These are phyloP conservation scores for Mortierella sp. DNA, from an alignment of 371 early-diverging fungal species.

Conservation along the genomic window DNA sequence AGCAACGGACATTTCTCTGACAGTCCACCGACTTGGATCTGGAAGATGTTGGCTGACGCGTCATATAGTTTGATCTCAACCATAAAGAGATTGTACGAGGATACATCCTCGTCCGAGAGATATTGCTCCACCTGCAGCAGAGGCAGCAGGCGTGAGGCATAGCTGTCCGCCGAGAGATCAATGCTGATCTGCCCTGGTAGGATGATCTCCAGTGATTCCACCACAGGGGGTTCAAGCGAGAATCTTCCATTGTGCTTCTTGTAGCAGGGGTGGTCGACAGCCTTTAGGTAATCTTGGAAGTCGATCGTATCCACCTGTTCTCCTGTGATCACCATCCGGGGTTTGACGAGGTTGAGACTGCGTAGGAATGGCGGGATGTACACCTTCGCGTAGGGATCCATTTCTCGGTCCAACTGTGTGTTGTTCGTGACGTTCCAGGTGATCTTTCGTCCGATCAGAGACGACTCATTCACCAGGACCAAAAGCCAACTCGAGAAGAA, in stretches of 20 bases:
- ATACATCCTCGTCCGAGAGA: conserved; percentile 39
- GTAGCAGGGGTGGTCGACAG: conserved; percentile 39
- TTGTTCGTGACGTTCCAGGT: conserved; percentile 52
- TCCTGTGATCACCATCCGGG: conserved; percentile 41
- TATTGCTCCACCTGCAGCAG: conserved; percentile 45
- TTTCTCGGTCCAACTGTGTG: conserved; percentile 49
- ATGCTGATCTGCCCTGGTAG: conserved; percentile 48
- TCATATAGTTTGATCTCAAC: conserved; percentile 43
- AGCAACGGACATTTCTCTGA: conserved; percentile 44
- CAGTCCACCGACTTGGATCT: conserved; percentile 47
- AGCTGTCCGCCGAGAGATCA: conserved; percentile 45
- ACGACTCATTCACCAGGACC: conserved; percentile 47
- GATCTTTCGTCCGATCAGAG: conserved; percentile 43
- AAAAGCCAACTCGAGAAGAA: conserved; percentile 50
- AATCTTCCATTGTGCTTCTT: conserved; percentile 50
- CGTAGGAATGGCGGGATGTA: conserved; percentile 38
- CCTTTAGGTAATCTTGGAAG: conserved; percentile 38
- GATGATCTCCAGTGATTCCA: conserved; percentile 40
- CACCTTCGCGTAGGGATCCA: conserved; percentile 49
- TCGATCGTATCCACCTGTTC: conserved; percentile 44
- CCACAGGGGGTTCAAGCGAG: conserved; percentile 37
- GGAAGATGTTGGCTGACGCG: conserved; percentile 30
- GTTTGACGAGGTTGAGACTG: conserved; percentile 36
- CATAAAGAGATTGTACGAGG: conserved; percentile 42
- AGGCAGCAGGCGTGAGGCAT: conserved; percentile 46